Evolutionary conservation across 768 basidiomycete genomes (phyloP).

Genomic region (Rhodosporidiobolus sp.): DNA sequence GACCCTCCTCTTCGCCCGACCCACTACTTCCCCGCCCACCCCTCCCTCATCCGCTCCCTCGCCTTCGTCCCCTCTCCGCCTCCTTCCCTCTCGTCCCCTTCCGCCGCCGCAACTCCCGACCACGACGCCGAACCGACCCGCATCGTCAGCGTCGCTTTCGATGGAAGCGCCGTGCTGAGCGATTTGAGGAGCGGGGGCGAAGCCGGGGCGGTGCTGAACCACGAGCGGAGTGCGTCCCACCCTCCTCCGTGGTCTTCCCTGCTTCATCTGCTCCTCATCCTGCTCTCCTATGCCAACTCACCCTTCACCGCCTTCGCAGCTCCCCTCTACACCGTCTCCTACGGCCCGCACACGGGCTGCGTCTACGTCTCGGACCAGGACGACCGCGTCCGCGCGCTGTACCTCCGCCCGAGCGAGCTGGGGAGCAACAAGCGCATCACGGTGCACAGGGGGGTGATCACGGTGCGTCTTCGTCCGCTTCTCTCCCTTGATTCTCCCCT

Average conservation of each 20-base stretch:
- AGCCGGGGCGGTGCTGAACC: slow-evolving; percentile 1
- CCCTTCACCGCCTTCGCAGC: not conserved
- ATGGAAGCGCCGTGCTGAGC: slow-evolving; percentile 70
- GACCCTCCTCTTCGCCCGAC: slow-evolving; percentile 57
- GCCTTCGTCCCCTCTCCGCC: slow-evolving; percentile 60
- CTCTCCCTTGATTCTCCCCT: not conserved
- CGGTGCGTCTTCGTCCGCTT: slow-evolving; percentile 58
- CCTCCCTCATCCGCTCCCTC: slow-evolving; percentile 72
- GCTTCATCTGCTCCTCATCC: not conserved
- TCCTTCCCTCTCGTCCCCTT: slow-evolving; percentile 54
- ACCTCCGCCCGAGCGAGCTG: slow-evolving; percentile 70
- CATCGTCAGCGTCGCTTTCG: slow-evolving; percentile 73
- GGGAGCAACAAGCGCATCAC: slow-evolving; percentile 66
- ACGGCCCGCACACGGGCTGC: slow-evolving; percentile 65
- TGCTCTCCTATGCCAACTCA: not conserved
- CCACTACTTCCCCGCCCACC: slow-evolving; percentile 70
- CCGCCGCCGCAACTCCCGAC: slow-evolving; percentile 45
- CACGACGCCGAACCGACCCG: slow-evolving; percentile 64
- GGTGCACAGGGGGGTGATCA: slow-evolving; percentile 74
- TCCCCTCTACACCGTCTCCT: slow-evolving; percentile 70
- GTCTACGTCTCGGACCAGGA: slow-evolving; percentile 79
- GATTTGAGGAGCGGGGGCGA: slow-evolving; percentile 58
- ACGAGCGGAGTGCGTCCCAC: slow-evolving; percentile 37
- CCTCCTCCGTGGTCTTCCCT: not conserved
- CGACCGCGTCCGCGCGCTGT: slow-evolving; percentile 71